phyloP scores from a whole-genome alignment of 306 rosid genomes.

The Lathyrus tuberosus region DNA sequence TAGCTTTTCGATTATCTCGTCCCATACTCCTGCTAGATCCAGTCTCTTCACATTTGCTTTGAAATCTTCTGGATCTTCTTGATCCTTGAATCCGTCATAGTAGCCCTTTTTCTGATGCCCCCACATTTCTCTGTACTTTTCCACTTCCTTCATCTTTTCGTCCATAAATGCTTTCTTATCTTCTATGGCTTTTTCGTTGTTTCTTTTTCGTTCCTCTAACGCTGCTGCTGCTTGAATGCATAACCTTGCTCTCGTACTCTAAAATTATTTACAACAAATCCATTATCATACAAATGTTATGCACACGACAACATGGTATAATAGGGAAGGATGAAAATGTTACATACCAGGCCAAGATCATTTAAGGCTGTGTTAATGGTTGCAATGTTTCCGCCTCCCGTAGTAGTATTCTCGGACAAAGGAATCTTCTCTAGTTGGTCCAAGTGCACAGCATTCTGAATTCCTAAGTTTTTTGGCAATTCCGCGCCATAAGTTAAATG shows the following conservation, averaged over 20 bases:
- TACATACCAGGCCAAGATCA: constrained; percentile 73
- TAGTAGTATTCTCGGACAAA: constrained; percentile 30
- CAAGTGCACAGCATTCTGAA: constrained; percentile 38
- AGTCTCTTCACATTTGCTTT: constrained; percentile 66
- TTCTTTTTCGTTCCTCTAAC: constrained; percentile 44
- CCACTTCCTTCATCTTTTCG: constrained; percentile 20
- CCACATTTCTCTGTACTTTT: constrained; percentile 38
- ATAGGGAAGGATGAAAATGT: constrained; percentile 10
- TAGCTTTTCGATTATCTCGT: constrained; percentile 64
- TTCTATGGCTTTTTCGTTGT: constrained; percentile 29
- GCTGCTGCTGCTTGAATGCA: constrained; percentile 70
- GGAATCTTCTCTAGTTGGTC: constrained; percentile 46
- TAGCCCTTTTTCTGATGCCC: constrained; percentile 39
- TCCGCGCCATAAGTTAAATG: constrained; percentile 49
- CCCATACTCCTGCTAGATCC: constrained; percentile 56
- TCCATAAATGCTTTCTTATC: constrained; percentile 2
- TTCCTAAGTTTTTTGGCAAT: constrained; percentile 32
- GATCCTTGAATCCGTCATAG: constrained; percentile 72
- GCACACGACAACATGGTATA: not conserved
- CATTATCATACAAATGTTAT: constrained; percentile 7
- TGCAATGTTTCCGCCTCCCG: constrained; percentile 3
- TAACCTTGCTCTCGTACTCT: constrained; percentile 65
- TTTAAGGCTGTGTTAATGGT: constrained; percentile 45
- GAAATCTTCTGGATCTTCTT: constrained; percentile 47
- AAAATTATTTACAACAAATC: constrained; percentile 34